Base-by-base conservation (phyloP, 2,329 filamentous ascomycete species). In the Davidsoniella neocaledoniae region DNA sequence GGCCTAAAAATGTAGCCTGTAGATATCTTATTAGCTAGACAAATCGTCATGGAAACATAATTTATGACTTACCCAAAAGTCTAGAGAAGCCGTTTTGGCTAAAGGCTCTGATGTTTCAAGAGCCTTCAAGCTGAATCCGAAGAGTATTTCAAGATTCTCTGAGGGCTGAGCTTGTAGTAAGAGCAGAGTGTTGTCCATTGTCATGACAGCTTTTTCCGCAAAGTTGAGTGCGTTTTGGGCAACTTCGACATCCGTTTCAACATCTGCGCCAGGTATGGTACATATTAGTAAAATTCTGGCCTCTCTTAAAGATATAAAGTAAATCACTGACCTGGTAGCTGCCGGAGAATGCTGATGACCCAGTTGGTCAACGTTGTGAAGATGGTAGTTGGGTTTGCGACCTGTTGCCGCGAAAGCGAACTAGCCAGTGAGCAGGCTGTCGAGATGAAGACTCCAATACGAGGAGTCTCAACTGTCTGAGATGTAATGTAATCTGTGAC, bases 171-270 rank as follows among this genome's bases (percentile, higher is more conserved):
- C 64, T 4, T 62, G 65, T 45, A 86, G 70, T 4, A 90, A 64
- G 6, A 81, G 68, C n/a, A 69, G 65, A 0, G 79, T 69, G 50
- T 79, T 73, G 50, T 74, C 19, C 19, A 48, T 37, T 5, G 44
- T 76, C 8, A 69, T 68, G 53, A 85, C 65, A 47, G 86, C 67
- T 23, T 76, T 75, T 49, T 76, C 74, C 7, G 82, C 67, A 52
- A 90, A 79, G 49, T 87, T 81, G 45, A 90, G 81, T 46, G 79
- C 79, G 51, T 79, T 78, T 55, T 88, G 80, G 1, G 83, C 70
- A 9, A 90, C 68, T 55, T 87, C 83, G 0, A 83, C 70, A 54
- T 87, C 83, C 0, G 77, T 74, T 53, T 90, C 84, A 43, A 73
- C 72, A 8, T 74, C 73, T 45, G 76, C 4, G 5, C 76, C 29